Conservation (phyloP, 2,329 filamentous ascomycete genomes). For the Cladosporium austrohemisphaericum region DNA sequence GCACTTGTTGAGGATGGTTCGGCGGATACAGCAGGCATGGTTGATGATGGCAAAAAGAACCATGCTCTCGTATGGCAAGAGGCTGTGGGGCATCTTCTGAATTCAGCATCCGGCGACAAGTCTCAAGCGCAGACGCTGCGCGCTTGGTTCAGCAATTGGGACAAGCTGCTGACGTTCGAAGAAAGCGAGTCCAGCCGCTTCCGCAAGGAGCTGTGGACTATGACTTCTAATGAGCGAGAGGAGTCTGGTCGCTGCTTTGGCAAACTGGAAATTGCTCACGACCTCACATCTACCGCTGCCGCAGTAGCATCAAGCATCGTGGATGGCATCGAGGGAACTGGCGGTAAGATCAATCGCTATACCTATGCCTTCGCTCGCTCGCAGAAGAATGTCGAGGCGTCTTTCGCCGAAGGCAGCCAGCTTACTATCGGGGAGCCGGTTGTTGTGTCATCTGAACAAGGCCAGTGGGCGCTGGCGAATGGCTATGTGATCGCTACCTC, state of each 20-base stretch:
- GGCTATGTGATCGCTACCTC: conserved; percentile 80
- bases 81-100: conserved; percentile 50
- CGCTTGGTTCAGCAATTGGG: conserved; percentile 92
- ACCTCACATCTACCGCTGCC: conserved; percentile 23
- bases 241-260: conserved; percentile 85
- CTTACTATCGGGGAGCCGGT: conserved; percentile 83
- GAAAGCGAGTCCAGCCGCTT: conserved; percentile 86
- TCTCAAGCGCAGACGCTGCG: conserved; percentile 62
- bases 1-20: conserved; percentile 81
- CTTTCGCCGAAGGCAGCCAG: conserved; percentile 81
- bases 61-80: conserved; percentile 61
- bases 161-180: conserved; percentile 86
- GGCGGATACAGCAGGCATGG: conserved; percentile 75
- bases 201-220: conserved; percentile 89
- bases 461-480: conserved; percentile 90
- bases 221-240: conserved; percentile 85
- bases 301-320: conserved; percentile 19
- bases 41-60: conserved; percentile 53
- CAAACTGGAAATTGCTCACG: conserved; percentile 70
- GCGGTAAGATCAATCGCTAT: conserved; percentile 85
- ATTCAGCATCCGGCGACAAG: conserved; percentile 31
- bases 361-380: conserved; percentile 77
- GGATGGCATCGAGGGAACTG: conserved; percentile 36
- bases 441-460: conserved; percentile 92
- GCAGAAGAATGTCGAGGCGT: conserved; percentile 54